Evolutionary conservation across 1,139 yeast species (phyloP), one percentile per base, ranked within the genome.

Genomic region (Hemisphaericaspora xylofermentans): DNA sequence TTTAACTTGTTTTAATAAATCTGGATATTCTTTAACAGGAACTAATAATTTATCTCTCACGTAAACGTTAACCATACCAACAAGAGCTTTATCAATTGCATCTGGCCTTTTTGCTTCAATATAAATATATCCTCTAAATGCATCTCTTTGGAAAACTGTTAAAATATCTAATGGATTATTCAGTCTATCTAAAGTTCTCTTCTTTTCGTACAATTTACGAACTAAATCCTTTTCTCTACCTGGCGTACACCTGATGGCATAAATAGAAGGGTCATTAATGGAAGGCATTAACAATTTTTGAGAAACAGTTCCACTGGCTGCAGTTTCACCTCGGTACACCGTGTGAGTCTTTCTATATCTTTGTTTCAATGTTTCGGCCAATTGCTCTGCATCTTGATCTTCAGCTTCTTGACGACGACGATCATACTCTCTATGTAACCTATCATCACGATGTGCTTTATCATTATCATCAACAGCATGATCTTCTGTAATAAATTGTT

Each of bases 11-110:
- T 95, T 86, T 60, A 93, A 75, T 56, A 94, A 74, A 60, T 91
- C 95, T 4, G 97, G 96, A 61, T 91, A 87, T 64, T 93, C 98
- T 58, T 88, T 88, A 44, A 93, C 95, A 3, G 98, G 98, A 33
- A 93, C 97, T 50, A 93, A 74, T 35, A 91, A 75, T 65, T 89
- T 88, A 46, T 71, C 73, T 49, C 80, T 74, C 43, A 83, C 72
- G 53, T 81, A 86, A 29, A 93, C 82, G 61, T 89, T 91, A 34
- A 94, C 93, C 64, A 94, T 79, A 64, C 98, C 98, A 37, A 80
- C 78, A 47, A 93, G 75, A 12, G 96, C 96, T 46, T 80, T 82
- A 57, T 85, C 88, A 38, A 93, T 95, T 17, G 96, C 97, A 50
- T 93, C 89, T 47, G 93, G 87, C 60, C 88, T 85, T 47, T 93